Evolutionary conservation across 805 yeast genomes (phyloP), one percentile per base, ranked within the genome.

Genomic region (Yueomyces sp.): DNA sequence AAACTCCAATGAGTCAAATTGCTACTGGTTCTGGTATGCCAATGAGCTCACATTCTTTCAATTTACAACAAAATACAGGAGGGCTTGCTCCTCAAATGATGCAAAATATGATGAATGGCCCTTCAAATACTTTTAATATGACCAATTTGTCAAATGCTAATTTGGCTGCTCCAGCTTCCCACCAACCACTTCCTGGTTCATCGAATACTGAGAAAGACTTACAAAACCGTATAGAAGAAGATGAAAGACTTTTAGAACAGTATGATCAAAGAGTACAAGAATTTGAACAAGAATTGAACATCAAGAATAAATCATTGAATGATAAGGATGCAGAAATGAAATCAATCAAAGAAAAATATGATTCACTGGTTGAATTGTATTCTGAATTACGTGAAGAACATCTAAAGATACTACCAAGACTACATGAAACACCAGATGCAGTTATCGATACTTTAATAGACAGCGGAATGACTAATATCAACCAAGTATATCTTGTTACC

Each of bases 321-420:
- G 72, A 87, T 4, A 85, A 83, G 53, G 86, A 84, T 51, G 92
- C 85, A 48, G 79, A 81, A 53, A 65, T 84, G 40, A 70, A 62
- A 43, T 69, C 73, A 43, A 59, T 85, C 40, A 86, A 81, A 54
- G 88, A 84, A 43, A 88, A 88, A 65, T 88, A 88, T 63, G 95
- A 87, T 56, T 73, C 92, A 0, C 70, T 88, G 49, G 96, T 96
- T 4, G 85, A 85, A 55, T 69, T 88, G 50, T 88, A 88, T 61
- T 80, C 94, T 2, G 95, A 87, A 63, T 69, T 88, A 52, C 81
- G 96, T 57, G 94, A 85, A 63, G 96, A 88, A 63, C 96, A 88
- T 58, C 70, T 88, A 55, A 82, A 79, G 49, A 64, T 87, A 44
- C 70, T 88, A 56, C 71, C 82, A 42, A 81, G 81, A 56, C 41